Percentiles rank a stretch among this genome's conserved stretches.
Conservation (phyloP, 2,329 filamentous ascomycete genomes). For the Penicillium sp. region DNA sequence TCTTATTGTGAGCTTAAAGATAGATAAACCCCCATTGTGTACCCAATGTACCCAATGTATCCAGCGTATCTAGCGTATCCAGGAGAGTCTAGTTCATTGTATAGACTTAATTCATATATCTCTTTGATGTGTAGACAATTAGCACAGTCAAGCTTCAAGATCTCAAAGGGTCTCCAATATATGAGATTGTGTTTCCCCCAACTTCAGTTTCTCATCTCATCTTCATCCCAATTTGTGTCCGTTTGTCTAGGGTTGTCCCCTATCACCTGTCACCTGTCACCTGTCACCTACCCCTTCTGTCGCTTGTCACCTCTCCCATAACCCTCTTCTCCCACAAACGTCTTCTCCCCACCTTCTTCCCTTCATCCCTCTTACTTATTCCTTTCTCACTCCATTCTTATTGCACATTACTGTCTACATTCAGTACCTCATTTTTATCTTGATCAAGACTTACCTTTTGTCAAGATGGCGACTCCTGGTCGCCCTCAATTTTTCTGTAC, state of each 20-base stretch:
- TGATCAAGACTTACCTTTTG: neutral
- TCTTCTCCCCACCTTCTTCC: constrained; percentile 8
- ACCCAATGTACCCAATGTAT: neutral
- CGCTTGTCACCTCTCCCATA: neutral
- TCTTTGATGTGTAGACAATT: neutral
- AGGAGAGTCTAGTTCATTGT: neutral
- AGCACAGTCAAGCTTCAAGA: neutral
- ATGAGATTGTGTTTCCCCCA: neutral
- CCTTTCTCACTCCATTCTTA: neutral
- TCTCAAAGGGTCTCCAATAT: neutral
- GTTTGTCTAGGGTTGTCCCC: neutral
- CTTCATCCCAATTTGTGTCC: neutral
- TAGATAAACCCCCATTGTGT: neutral
- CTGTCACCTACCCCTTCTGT: neutral
- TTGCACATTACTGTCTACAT: neutral
- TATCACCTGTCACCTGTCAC: neutral
- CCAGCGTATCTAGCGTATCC: neutral
- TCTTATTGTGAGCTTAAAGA: neutral
- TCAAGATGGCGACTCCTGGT: constrained; percentile 26
- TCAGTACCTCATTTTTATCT: neutral
- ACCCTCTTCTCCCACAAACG: neutral
- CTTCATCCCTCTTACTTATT: constrained; percentile 10
- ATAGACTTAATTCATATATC: neutral
- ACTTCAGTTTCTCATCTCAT: neutral
- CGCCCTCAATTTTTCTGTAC: constrained; percentile 44